These are phyloP conservation scores for Glycyrrhiza uralensis DNA, from an alignment of 306 rosid genomes.

Conservation along the genomic window DNA sequence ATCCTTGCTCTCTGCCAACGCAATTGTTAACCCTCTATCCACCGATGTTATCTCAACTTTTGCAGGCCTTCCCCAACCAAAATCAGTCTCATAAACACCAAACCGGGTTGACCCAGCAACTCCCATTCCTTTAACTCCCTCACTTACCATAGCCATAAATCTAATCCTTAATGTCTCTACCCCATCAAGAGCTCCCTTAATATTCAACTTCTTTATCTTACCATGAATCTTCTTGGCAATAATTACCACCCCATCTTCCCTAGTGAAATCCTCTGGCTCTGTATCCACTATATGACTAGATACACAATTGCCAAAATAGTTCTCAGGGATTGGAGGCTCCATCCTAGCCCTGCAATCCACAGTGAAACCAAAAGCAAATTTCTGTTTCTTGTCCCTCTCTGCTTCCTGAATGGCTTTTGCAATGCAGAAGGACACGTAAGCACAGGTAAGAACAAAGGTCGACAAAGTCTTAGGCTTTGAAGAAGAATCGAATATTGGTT, in stretches of 20 bases:
- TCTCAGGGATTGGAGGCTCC: conserved; percentile 21
- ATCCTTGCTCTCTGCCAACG: conserved; percentile 28
- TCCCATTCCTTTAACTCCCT: not conserved
- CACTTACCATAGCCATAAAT: not conserved
- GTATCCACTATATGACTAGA: not conserved
- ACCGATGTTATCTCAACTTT: conserved; percentile 45
- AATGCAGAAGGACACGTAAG: conserved; percentile 26
- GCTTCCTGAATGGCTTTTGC: conserved; percentile 21
- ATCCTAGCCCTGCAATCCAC: conserved; percentile 21
- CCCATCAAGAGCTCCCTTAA: not conserved
- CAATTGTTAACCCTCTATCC: conserved; percentile 29
- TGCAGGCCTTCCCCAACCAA: conserved; percentile 52
- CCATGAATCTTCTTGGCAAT: conserved; percentile 4
- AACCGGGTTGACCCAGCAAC: conserved; percentile 44
- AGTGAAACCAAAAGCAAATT: not conserved
- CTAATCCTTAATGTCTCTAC: not conserved
- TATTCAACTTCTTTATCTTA: not conserved
- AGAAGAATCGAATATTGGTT: not conserved
- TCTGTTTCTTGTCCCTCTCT: not conserved
- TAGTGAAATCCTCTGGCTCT: not conserved
- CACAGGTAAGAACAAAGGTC: conserved; percentile 28
- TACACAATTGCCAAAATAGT: conserved; percentile 32
- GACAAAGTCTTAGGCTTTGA: conserved; percentile 29
- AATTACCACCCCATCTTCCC: conserved; percentile 18
- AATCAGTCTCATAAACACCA: conserved; percentile 41